Base-by-base conservation (phyloP, 345 rosid species). In the Populus deltoides region DNA sequence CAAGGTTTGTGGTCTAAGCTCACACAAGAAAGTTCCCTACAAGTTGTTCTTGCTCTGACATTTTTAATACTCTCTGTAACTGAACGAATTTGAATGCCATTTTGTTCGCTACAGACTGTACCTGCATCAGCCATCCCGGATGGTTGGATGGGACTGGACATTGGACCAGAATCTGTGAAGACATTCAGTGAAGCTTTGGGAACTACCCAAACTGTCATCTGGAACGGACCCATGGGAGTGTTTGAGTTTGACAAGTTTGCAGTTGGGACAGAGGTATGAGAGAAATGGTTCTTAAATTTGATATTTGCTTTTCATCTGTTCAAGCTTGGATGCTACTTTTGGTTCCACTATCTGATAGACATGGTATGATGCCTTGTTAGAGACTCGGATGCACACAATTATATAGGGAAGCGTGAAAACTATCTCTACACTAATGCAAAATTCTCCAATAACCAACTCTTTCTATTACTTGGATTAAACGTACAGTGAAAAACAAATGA, bases 211-310 rank as follows among this genome's bases (percentile, higher is more conserved):
- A 94, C 98, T 59, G 85, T 94, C 72, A 94, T 94, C 89, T 94
- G 98, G 98, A 94, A 93, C 36, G 98, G 98, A 81, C 98, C 98
- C 16, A 94, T 94, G 98, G 98, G 98, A 79, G 98, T 92, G 83
- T 94, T 94, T 76, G 98, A 94, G 78, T 94, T 88, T 78, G 93
- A 89, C 0, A 90, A 94, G 86, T 94, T 94, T 71, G 97, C 98
- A 2, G 82, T 76, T 80, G 98, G 98, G 82, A 94, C 98, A 68
- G 85, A 79, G 85, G 85, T 82, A 82, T 57, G 61, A 33, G 3
- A 49, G 15, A 33, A 57, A 24, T 25, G 66, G 33, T 38, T 13
- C 71, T 39, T 17, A 22, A 29, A 49, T 45, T 27, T 59, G 35
- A 55, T 49, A 49, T 75, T 49, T 27, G 35, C n/a, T 55, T 55